Conservation (phyloP, 1,139 yeast genomes). For the Saccharomyces hybrid region DNA sequence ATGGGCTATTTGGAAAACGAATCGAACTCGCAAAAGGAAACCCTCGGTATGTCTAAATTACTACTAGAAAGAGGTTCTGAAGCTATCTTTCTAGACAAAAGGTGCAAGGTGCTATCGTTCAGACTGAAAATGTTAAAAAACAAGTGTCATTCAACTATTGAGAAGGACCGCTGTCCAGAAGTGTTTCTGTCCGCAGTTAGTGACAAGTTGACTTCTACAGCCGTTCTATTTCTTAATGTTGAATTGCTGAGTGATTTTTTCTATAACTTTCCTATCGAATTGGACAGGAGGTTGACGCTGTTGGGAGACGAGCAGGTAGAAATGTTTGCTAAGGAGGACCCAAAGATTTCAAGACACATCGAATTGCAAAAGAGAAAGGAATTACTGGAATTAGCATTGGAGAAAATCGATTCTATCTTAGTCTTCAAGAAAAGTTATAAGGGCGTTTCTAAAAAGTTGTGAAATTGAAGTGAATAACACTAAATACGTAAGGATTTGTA, state of each 20-base stretch:
- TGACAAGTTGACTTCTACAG: conserved; percentile 84
- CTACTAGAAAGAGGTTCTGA: conserved; percentile 71
- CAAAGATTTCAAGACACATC: conserved; percentile 79
- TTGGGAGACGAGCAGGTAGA: conserved; percentile 75
- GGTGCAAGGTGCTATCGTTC: conserved; percentile 64
- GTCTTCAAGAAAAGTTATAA: conserved; percentile 36
- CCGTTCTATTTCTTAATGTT: conserved; percentile 85
- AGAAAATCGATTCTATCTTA: conserved; percentile 80
- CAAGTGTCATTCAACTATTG: conserved; percentile 68
- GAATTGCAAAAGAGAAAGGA: conserved; percentile 92
- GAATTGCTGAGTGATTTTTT: conserved; percentile 91
- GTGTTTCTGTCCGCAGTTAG: conserved; percentile 87
- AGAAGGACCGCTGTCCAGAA: conserved; percentile 90
- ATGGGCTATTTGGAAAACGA: conserved; percentile 59
- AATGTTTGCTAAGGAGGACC: conserved; percentile 88
- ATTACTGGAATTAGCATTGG: conserved; percentile 70
- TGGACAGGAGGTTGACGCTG: conserved; percentile 66
- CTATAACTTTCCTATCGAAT: conserved; percentile 89
- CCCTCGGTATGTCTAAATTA: conserved; percentile 68
- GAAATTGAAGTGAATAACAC: neutral
- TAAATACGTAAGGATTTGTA: neutral
- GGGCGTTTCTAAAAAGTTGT: conserved; percentile 5
- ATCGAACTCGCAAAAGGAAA: conserved; percentile 44
- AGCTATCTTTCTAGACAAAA: conserved; percentile 72
- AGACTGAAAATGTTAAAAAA: conserved; percentile 71